Evolutionary conservation across 495 filamentous ascomycete genomes (phyloP).

Genomic region (Daldinia childiae): DNA sequence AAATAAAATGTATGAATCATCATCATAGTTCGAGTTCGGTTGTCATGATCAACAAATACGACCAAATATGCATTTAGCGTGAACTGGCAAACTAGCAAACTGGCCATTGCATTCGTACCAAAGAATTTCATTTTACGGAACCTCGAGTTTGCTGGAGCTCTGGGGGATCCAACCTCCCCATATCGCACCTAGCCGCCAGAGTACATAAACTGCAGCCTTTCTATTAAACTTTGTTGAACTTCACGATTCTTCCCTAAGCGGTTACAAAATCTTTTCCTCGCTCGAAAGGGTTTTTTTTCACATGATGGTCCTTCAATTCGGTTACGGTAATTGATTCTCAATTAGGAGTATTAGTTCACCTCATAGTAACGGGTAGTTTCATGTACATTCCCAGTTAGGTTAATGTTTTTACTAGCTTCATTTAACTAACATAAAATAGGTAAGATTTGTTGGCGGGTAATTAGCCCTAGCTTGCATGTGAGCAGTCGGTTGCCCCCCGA

Average conservation of each 20-base stretch:
- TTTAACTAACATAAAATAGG: neutral
- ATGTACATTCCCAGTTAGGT: neutral
- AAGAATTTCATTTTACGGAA: neutral
- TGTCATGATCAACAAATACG: neutral
- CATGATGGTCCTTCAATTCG: neutral
- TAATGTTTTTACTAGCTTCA: neutral
- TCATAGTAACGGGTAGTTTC: neutral
- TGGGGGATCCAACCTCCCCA: neutral
- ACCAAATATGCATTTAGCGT: slow-evolving; percentile 1
- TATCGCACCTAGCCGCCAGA: neutral
- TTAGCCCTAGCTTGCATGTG: slow-evolving; percentile 1
- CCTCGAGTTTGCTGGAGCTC: neutral
- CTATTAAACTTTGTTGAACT: neutral
- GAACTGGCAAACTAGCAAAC: neutral
- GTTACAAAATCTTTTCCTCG: neutral
- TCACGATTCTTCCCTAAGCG: neutral
- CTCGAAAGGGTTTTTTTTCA: neutral
- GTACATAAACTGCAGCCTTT: neutral
- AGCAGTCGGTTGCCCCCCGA: slow-evolving; percentile 33
- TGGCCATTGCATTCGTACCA: neutral
- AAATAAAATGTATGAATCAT: neutral
- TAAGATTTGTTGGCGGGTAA: slow-evolving; percentile 5
- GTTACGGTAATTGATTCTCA: neutral
- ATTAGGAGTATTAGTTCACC: neutral
- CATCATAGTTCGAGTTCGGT: neutral